These are phyloP conservation scores for Barnettozyma pratensis DNA, from an alignment of 805 yeast genomes.

Conservation along the genomic window DNA sequence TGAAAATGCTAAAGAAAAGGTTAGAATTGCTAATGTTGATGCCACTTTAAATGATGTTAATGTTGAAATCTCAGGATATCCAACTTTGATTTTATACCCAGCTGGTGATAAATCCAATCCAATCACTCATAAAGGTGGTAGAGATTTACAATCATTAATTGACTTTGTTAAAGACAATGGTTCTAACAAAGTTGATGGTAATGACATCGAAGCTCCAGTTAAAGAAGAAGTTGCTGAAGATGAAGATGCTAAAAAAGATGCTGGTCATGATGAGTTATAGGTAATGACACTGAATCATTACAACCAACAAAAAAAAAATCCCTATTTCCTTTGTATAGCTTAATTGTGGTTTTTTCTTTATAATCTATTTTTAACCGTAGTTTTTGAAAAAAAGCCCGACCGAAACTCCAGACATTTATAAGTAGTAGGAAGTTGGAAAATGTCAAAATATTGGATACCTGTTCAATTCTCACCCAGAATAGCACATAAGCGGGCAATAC, in stretches of 20 bases:
- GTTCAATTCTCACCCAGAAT: no score
- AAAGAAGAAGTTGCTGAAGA: conserved; percentile 15
- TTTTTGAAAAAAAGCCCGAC: no score
- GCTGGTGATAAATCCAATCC: conserved; percentile 73
- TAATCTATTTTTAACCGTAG: no score
- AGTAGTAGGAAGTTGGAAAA: no score
- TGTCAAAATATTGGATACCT: no score
- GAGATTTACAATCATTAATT: conserved; percentile 69
- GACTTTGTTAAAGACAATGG: conserved; percentile 70
- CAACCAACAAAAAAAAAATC: no score
- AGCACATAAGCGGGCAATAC: no score
- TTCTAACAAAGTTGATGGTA: conserved; percentile 54
- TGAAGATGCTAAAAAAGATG: conserved; percentile 5
- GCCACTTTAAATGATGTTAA: conserved; percentile 87
- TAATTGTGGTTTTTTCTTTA: no score
- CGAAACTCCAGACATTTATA: no score
- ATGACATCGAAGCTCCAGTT: conserved; percentile 27
- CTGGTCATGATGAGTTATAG: conserved; percentile 15
- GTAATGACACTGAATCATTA: not conserved
- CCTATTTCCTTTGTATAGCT: not conserved
- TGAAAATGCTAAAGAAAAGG: conserved; percentile 43
- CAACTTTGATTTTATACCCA: conserved; percentile 87
- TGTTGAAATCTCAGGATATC: conserved; percentile 82
- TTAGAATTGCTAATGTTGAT: conserved; percentile 80
- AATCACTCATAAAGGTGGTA: conserved; percentile 58